A percentile compares a stretch with the other conserved stretches of the same genome.
phyloP scores from a whole-genome alignment of 2,329 filamentous ascomycete genomes.

The Penicillium psychrosexuale region DNA sequence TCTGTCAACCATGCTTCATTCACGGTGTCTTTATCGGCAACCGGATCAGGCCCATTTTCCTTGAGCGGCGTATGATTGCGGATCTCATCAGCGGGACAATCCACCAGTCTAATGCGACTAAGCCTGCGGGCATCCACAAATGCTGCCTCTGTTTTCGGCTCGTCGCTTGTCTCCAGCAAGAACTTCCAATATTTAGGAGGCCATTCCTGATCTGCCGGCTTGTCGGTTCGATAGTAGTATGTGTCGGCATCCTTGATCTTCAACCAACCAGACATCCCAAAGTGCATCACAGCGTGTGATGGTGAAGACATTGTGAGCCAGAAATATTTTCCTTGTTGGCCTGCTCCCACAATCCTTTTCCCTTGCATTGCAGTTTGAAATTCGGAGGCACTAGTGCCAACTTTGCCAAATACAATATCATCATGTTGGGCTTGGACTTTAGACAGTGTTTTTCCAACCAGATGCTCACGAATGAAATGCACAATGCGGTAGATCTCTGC shows the following conservation, averaged over 20 bases:
- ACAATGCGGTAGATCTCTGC: constrained; percentile 75
- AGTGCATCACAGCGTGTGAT: constrained; percentile 86
- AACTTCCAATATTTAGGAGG: constrained; percentile 92
- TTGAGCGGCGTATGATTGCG: constrained; percentile 73
- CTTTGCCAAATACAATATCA: constrained; percentile 84
- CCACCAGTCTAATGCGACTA: constrained; percentile 73
- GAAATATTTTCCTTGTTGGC: constrained; percentile 95
- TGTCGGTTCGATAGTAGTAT: constrained; percentile 70
- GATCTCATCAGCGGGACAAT: constrained; percentile 74
- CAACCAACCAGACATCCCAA: constrained; percentile 79
- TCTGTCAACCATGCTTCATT: constrained; percentile 71
- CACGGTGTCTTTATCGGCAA: constrained; percentile 73
- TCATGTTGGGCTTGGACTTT: constrained; percentile 73
- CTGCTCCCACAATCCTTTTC: constrained; percentile 67
- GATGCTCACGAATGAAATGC: constrained; percentile 75
- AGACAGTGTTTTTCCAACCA: constrained; percentile 78
- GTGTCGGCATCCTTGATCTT: constrained; percentile 77
- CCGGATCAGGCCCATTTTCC: constrained; percentile 91
- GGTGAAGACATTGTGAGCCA: constrained; percentile 76
- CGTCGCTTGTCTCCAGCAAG: constrained; percentile 63
- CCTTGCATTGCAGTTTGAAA: constrained; percentile 72
- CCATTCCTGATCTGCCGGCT: constrained; percentile 64
- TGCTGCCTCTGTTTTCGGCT: constrained; percentile 63
- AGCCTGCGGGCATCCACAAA: constrained; percentile 83
- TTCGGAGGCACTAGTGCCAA: constrained; percentile 70